Evolutionary conservation across 805 yeast species (phyloP).

Genomic region (Jamesozyma jinghongensis): DNA sequence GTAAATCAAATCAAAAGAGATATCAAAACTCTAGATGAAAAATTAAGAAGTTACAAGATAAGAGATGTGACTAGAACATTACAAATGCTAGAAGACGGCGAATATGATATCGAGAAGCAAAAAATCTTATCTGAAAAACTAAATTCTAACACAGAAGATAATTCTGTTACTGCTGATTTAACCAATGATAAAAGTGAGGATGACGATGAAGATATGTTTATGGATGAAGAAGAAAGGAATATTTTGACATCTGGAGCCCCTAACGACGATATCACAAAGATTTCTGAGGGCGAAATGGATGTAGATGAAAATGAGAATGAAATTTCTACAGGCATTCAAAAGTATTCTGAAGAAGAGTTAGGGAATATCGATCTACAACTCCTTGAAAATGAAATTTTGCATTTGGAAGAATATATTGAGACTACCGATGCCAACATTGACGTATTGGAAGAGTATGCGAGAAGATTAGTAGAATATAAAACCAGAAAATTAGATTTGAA

Average conservation of each 20-base stretch:
- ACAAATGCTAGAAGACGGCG: slow-evolving; percentile 9
- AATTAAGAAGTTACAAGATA: slow-evolving; percentile 37
- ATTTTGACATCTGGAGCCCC: background rate
- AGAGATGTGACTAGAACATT: slow-evolving; percentile 42
- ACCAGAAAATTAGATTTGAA: slow-evolving; percentile 59
- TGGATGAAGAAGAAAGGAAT: background rate
- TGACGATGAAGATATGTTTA: background rate
- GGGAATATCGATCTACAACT: slow-evolving; percentile 37
- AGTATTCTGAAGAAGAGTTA: slow-evolving; percentile 44
- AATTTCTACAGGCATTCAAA: slow-evolving; percentile 29
- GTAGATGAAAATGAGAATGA: slow-evolving; percentile 26
- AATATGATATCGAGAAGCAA: background rate
- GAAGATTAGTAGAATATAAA: slow-evolving; percentile 54
- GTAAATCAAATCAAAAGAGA: slow-evolving; percentile 34
- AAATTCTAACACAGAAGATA: background rate
- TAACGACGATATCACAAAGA: background rate
- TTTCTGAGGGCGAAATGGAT: slow-evolving; percentile 12
- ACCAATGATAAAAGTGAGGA: background rate
- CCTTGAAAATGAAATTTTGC: slow-evolving; percentile 44
- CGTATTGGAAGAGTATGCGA: slow-evolving; percentile 66
- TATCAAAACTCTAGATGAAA: slow-evolving; percentile 32
- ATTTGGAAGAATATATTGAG: slow-evolving; percentile 46
- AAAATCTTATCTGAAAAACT: background rate
- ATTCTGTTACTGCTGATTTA: no score
- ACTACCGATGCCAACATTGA: slow-evolving; percentile 60